Evolutionary conservation across 495 filamentous ascomycete genomes (phyloP).

Genomic region (Aspergillus steynii): DNA sequence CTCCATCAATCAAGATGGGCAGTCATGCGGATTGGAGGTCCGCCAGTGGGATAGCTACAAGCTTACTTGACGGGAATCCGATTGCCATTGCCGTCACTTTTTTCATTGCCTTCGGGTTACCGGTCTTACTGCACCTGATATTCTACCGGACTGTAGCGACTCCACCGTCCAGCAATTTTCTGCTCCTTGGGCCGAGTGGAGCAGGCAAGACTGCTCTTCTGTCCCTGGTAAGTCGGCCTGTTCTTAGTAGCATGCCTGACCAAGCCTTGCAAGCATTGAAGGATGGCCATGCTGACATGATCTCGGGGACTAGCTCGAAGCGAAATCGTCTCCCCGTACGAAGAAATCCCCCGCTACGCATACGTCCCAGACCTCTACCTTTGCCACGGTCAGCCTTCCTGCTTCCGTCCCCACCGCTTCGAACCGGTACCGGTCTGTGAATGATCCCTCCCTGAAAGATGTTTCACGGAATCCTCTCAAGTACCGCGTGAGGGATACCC

Average conservation of each 20-base stretch:
- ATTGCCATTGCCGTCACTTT: constrained; percentile 62
- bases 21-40: constrained; percentile 37
- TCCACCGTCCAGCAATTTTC: constrained; percentile 72
- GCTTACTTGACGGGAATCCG: constrained; percentile 44
- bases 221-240: constrained; percentile 60
- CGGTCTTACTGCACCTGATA: constrained; percentile 73
- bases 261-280: background rate
- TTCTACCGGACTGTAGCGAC: constrained; percentile 67
- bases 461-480: constrained; percentile 70
- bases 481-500: constrained; percentile 84
- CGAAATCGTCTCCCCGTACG: constrained; percentile 32
- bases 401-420: constrained; percentile 60
- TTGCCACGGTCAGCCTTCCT: constrained; percentile 72
- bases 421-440: constrained; percentile 66
- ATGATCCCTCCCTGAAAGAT: constrained; percentile 66
- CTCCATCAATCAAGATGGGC: constrained; percentile 11
- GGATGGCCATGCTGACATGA: constrained; percentile 4
- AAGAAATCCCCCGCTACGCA: constrained; percentile 58
- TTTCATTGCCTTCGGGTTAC: constrained; percentile 68
- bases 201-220: constrained; percentile 87
- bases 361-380: constrained; percentile 75
- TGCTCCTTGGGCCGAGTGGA: constrained; percentile 81
- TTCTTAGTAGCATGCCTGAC: background rate
- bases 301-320: constrained; percentile 44
- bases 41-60: constrained; percentile 39